These are phyloP conservation scores for Meyerozyma guilliermondii DNA, from an alignment of 1,139 yeast species.

Conservation along the genomic window DNA sequence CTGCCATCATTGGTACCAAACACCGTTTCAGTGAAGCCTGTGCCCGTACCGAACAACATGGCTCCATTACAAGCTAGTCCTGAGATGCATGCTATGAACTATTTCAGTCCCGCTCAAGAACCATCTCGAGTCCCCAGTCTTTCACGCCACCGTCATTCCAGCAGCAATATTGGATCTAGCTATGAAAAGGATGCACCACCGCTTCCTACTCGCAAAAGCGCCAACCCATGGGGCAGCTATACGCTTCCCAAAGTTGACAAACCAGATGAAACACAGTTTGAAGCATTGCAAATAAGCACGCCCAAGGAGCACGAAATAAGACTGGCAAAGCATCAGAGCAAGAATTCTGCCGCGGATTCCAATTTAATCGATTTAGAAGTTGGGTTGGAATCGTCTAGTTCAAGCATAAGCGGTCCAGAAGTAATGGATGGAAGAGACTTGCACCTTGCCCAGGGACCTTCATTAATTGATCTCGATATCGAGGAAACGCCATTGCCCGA, in stretches of 20 bases:
- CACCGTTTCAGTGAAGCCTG: background rate
- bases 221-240: constrained; percentile 19
- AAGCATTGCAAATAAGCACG: background rate
- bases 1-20: background rate
- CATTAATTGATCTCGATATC: constrained; percentile 30
- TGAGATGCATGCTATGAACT: background rate
- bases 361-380: constrained; percentile 38
- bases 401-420: constrained; percentile 7
- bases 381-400: constrained; percentile 29
- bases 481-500: constrained; percentile 12
- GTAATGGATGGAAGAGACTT: background rate
- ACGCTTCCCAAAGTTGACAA: constrained; percentile 6
- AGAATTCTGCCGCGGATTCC: background rate
- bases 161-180: background rate
- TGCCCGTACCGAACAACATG: background rate
- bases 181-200: background rate
- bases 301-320: background rate
- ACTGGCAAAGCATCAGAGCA: background rate
- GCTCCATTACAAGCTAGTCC: background rate
- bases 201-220: constrained; percentile 8
- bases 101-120: background rate
- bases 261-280: constrained; percentile 5
- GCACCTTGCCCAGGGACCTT: constrained; percentile 15
- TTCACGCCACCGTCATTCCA: background rate
- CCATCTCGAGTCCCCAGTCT: background rate